Evolutionary conservation across 768 basidiomycete species (phyloP), one percentile per base, ranked within the genome.

Genomic region (Mycena chlorophos): DNA sequence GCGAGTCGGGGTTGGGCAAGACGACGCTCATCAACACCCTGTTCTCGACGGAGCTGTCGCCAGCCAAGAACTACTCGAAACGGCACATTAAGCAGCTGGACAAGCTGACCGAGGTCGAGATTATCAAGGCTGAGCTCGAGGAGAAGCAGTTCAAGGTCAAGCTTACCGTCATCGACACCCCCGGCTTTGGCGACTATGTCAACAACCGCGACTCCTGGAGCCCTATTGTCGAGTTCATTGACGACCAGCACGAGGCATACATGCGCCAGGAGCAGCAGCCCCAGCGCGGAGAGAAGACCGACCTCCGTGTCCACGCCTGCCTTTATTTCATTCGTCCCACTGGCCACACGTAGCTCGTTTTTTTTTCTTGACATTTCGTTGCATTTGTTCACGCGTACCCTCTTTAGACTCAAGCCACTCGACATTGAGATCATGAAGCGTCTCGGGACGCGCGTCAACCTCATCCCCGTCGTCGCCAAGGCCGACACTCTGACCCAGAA

Each of bases 361-460:
- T 14, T 62, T 52, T 42, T 57, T 29, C 8, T 16, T 23, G n/a
- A 27, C 34, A 3, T 49, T 31, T 38, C 22, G 53, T 54, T 38
- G 47, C 29, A 43, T 39, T 14, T 28, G 42, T 43, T 65, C 39
- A 37, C 49, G 37, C 50, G 65, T 26, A 6, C 46, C 30, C 27
- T 26, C 19, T 51, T 14, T 64, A 94, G 94, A 0, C 76, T 98
- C 63, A 98, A 98, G 75, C 97, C 97, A 20, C 82, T 99, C 45
- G 97, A 99, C 69, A 95, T 99, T 63, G 97, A 98, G 75, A 94
- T 98, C 71, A 99, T 99, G 97, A 98, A 98, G 78, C 91, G 94
- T 55, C 87, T 99, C 19, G 96, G 97, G 34, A 95, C 95, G 46
- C 88, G 97, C 63, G 97, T 98, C 71, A 97, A 99, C 73, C 82